These are phyloP conservation scores for Apocynum venetum DNA, from an alignment of 257 asterid genomes.

Conservation along the genomic window DNA sequence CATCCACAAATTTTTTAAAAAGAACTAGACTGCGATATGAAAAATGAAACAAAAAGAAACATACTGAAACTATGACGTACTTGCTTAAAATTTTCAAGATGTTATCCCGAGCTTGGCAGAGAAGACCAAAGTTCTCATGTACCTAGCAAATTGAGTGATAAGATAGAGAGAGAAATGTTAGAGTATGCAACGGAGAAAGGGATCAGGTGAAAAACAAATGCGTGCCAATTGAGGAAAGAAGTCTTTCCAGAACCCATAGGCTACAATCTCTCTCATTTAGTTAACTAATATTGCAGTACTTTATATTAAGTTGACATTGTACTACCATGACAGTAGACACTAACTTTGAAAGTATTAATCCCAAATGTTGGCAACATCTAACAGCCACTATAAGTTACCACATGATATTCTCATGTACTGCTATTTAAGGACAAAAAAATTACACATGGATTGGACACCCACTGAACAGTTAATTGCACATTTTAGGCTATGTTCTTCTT, in stretches of 20 bases:
- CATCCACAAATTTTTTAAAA: not conserved
- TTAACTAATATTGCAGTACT: too few relatives aligned
- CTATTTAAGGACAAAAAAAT: too few relatives aligned
- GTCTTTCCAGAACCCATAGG: not conserved
- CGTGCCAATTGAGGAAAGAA: not conserved
- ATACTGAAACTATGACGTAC: constrained; percentile 36
- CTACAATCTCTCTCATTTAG: not conserved
- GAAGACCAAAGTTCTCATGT: constrained; percentile 64
- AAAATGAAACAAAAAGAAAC: constrained; percentile 2
- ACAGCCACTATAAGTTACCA: too few relatives aligned
- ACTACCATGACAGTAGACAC: too few relatives aligned
- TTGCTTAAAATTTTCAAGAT: constrained; percentile 52
- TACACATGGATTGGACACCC: too few relatives aligned
- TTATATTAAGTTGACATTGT: too few relatives aligned
- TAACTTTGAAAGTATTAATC: too few relatives aligned
- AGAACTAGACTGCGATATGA: not conserved
- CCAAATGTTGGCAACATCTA: too few relatives aligned
- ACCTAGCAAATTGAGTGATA: constrained; percentile 37
- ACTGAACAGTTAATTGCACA: too few relatives aligned
- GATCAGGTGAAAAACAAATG: constrained; percentile 6
- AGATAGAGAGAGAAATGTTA: not conserved
- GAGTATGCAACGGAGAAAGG: not conserved
- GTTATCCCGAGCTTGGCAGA: constrained; percentile 75
- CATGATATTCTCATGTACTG: too few relatives aligned
- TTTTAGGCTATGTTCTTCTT: not conserved